Base-by-base conservation (phyloP, 192 early-diverging fungal genomes). In the Nowakowskiella sp. region DNA sequence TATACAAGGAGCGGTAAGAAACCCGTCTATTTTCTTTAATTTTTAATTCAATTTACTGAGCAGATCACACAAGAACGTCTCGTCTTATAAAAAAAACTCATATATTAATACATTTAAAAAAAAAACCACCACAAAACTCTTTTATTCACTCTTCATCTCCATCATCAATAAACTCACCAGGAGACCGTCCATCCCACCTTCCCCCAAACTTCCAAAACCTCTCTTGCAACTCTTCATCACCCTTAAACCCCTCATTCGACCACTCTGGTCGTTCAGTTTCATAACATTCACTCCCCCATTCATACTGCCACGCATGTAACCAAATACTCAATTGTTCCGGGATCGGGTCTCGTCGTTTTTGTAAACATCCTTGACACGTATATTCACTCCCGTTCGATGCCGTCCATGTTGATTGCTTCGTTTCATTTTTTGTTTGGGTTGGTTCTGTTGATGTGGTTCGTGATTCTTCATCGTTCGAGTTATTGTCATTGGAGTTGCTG, bases 281-380 rank as follows among this genome's bases (percentile, higher is more conserved):
- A 62, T 80, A 87, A 0, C 90, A 91, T 57, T 92, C 85, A 65
- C 81, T 90, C 0, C 66, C 53, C 87, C 89, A 92, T 28, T 71
- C 68, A 65, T 93, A 94, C 47, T 79, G 77, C 72, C 76, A 88
- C n/a, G 90, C 87, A 64, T 98, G 93, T 39, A 98, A 77, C 78
- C 80, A 98, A 53, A 98, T 92, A 16, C 63, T 66, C 13, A 92
- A 74, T 63, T 92, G 76, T 44, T 88, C 79, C 1, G 77, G 78
- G 1, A 63, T 62, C 0, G 90, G 89, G 59, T 96, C 91, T 0
- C 67, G 60, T 28, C 76, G 68, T 0, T 60, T 52, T 4, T 72
- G 52, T 3, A 58, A 52, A 57, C 90, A 93, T 31, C 87, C 78
- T 3, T 49, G 46, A 60, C 90, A 31, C 9, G 5, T 21, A 7